A percentile compares a stretch with the other conserved stretches of the same genome.
phyloP scores from a whole-genome alignment of 768 basidiomycete genomes.

The Wakefieldia striispora region DNA sequence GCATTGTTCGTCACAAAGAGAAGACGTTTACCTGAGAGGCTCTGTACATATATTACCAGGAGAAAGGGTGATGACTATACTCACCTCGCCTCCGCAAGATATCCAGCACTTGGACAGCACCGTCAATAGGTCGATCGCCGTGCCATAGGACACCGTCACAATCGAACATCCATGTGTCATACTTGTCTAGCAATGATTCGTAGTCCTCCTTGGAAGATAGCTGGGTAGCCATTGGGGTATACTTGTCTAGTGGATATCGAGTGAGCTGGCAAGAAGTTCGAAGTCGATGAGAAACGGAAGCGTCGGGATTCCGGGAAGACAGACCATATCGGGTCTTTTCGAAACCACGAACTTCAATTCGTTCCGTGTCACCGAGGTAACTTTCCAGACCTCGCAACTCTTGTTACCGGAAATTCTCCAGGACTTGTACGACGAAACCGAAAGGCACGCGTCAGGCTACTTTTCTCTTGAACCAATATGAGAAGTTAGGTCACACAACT shows the following conservation, averaged over 20 bases:
- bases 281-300: not conserved
- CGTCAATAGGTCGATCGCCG: slow-evolving; percentile 76
- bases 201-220: slow-evolving; percentile 44
- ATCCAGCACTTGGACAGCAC: slow-evolving; percentile 70
- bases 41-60: slow-evolving; percentile 2
- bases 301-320: not conserved
- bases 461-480: not conserved
- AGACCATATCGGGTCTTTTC: slow-evolving; percentile 22
- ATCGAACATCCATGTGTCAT: slow-evolving; percentile 95
- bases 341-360: not conserved
- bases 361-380: too few relatives aligned
- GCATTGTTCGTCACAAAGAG: slow-evolving; percentile 98
- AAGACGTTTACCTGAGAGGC: slow-evolving; percentile 63
- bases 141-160: slow-evolving; percentile 96
- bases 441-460: too few relatives aligned
- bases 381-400: too few relatives aligned
- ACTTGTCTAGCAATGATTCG: slow-evolving; percentile 51
- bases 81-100: slow-evolving; percentile 70
- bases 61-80: slow-evolving; percentile 27
- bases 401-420: not conserved
- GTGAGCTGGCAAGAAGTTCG: not conserved
- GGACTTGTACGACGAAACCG: too few relatives aligned
- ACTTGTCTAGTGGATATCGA: slow-evolving; percentile 12
- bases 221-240: slow-evolving; percentile 23
- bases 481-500: not conserved